These are phyloP conservation scores for Acrodontium crateriforme DNA, from an alignment of 2,329 filamentous ascomycete species.

Conservation along the genomic window DNA sequence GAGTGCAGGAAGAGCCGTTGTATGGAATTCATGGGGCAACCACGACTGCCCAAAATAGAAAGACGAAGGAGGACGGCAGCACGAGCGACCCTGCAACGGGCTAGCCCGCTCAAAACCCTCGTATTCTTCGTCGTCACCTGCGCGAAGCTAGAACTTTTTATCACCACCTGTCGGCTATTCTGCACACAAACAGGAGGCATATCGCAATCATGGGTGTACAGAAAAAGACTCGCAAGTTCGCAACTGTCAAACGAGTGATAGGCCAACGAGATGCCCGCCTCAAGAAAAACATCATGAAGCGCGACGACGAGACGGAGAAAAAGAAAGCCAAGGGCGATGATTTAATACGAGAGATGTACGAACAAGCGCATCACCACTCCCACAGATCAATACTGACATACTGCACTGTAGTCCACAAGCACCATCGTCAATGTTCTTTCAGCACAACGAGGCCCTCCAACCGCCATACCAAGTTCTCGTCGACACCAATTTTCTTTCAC, in stretches of 20 bases:
- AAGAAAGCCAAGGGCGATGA: constrained; percentile 40
- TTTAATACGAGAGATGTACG: constrained; percentile 58
- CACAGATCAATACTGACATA: constrained; percentile 13
- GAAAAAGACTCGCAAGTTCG: constrained; percentile 90
- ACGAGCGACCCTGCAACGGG: too few relatives aligned
- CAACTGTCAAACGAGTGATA: constrained; percentile 68
- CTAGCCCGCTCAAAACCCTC: too few relatives aligned
- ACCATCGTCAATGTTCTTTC: constrained; percentile 59
- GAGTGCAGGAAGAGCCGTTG: too few relatives aligned
- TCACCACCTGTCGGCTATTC: neutral
- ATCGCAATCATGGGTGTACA: constrained; percentile 59
- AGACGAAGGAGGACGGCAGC: too few relatives aligned
- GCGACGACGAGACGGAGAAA: constrained; percentile 43
- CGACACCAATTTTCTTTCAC: constrained; percentile 82
- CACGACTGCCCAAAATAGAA: too few relatives aligned
- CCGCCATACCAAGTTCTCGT: constrained; percentile 71
- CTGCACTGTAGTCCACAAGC: constrained; percentile 19
- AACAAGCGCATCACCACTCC: constrained; percentile 3
- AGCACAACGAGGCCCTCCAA: constrained; percentile 72
- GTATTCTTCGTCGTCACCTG: too few relatives aligned
- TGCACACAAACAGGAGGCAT: neutral
- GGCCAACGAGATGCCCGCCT: constrained; percentile 66
- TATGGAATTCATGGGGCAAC: too few relatives aligned
- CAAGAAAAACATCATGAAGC: constrained; percentile 66
- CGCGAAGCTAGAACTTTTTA: constrained; percentile 1